phyloP scores from a whole-genome alignment of 1,139 yeast species.

The Pichia sp. region DNA sequence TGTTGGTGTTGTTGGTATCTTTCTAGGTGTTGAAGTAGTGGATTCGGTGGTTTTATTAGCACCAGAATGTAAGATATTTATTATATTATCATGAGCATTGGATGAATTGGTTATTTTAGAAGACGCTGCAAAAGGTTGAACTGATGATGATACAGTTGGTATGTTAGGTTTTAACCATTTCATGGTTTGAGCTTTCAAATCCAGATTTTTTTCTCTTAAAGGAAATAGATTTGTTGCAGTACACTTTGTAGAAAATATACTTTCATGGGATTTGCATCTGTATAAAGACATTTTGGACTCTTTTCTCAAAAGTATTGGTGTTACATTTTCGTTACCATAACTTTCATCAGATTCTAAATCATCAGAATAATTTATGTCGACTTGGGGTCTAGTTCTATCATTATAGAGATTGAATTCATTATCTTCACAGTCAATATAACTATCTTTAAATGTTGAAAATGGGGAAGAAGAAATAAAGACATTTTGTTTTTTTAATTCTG shows the following conservation, averaged over 20 bases:
- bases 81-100: conserved; percentile 16
- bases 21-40: conserved; percentile 7
- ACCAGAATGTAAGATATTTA: conserved; percentile 14
- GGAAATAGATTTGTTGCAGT: conserved; percentile 6
- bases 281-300: conserved; percentile 24
- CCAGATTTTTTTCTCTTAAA: conserved; percentile 11
- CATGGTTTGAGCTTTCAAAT: conserved; percentile 29
- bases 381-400: conserved; percentile 2
- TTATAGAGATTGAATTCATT: neutral
- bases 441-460: conserved; percentile 28
- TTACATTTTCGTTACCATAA: conserved; percentile 21
- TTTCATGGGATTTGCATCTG: conserved; percentile 35
- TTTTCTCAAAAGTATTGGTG: conserved; percentile 20
- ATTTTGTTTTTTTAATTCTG: too few relatives aligned
- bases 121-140: conserved; percentile 1
- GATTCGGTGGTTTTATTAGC: conserved; percentile 5
- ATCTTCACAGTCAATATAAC: conserved; percentile 11
- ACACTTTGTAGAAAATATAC: conserved; percentile 26
- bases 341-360: conserved; percentile 20
- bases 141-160: conserved; percentile 20
- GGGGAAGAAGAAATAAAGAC: conserved; percentile 24
- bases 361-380: neutral
- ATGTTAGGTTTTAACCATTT: conserved; percentile 28
- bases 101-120: neutral
- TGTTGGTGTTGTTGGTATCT: neutral